Base-by-base conservation (phyloP, 2,329 filamentous ascomycete genomes). In the Cordyceps farinosa region DNA sequence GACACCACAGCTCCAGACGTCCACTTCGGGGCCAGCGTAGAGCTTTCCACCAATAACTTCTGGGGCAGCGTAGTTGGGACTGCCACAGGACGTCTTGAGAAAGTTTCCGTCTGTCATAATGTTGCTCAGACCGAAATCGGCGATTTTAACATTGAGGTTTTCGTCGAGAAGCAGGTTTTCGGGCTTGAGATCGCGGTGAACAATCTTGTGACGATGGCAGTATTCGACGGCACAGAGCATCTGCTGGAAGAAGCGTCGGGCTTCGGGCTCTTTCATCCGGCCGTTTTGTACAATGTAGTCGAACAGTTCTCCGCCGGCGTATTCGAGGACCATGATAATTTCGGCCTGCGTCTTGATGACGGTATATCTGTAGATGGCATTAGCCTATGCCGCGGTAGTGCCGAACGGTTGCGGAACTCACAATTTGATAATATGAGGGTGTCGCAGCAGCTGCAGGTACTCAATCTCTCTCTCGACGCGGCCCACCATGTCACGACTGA, bases 81-180 rank as follows among this genome's bases (percentile, higher is more conserved):
- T 98, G 60, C 95, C 95, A 72, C 95, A 99, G 74, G 93, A 98
- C 1, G 95, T 99, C 80, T 97, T 98, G 71, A 99, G 85, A 74
- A 99, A 99, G 75, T 99, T 99, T 32, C 95, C 95, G 74, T 99
- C 95, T 0, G 95, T 98, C 95, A 99, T 99, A 78, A 99, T 99
- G 75, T 99, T 99, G 80, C 94, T 98, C 63, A 99, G 82, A 64
- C 95, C 95, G 70, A 99, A 99, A 78, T 99, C 95, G 71, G 95
- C 95, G 79, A 99, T 99, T 81, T 99, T 99, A 78, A 99, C 94
- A 71, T 99, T 97, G 73, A 97, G 89, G 65, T 96, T 89, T 68
- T 96, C 91, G 77, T 99, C 95, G 58, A 99, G 87, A 50, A 99
- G 85, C 55, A 99, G 80, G 74, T 99, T 99, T 81, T 99, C 95